phyloP scores from a whole-genome alignment of 805 yeast genomes.

The Yamadazyma nakazawae region DNA sequence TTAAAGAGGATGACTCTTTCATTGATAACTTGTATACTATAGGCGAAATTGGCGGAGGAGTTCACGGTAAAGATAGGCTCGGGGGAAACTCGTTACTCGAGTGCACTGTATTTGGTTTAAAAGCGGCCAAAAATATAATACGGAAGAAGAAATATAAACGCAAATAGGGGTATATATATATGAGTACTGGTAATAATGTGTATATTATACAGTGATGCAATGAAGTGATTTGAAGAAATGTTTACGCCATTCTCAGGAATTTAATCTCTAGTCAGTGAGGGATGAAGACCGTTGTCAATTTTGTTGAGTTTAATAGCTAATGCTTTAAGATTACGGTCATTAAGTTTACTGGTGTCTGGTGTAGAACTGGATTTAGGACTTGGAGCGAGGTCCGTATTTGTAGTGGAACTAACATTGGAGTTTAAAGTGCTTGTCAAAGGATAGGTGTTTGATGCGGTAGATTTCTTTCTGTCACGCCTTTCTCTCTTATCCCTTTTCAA shows the following conservation, averaged over 20 bases:
- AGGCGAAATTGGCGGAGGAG: slow-evolving; percentile 46
- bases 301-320: slow-evolving; percentile 10
- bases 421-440: background rate
- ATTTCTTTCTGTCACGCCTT: slow-evolving; percentile 36
- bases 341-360: slow-evolving; percentile 11
- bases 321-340: slow-evolving; percentile 15
- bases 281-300: slow-evolving; percentile 5
- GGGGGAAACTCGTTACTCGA: slow-evolving; percentile 45
- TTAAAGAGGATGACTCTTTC: slow-evolving; percentile 23
- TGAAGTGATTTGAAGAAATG: background rate
- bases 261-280: background rate
- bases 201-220: background rate
- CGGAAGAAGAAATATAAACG: background rate
- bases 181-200: background rate
- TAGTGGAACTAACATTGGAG: background rate
- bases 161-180: background rate
- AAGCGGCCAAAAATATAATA: slow-evolving; percentile 7
- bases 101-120: slow-evolving; percentile 35
- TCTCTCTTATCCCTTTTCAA: slow-evolving; percentile 38
- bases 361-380: slow-evolving; percentile 1
- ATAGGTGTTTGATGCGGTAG: slow-evolving; percentile 9
- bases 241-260: background rate
- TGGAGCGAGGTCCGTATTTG: background rate
- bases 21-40: slow-evolving; percentile 44
- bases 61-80: slow-evolving; percentile 43